A percentile compares a stretch with the other conserved stretches of the same genome.
Conservation (phyloP, 148 eudicot species). For the Rhododendron kiyosumense region DNA sequence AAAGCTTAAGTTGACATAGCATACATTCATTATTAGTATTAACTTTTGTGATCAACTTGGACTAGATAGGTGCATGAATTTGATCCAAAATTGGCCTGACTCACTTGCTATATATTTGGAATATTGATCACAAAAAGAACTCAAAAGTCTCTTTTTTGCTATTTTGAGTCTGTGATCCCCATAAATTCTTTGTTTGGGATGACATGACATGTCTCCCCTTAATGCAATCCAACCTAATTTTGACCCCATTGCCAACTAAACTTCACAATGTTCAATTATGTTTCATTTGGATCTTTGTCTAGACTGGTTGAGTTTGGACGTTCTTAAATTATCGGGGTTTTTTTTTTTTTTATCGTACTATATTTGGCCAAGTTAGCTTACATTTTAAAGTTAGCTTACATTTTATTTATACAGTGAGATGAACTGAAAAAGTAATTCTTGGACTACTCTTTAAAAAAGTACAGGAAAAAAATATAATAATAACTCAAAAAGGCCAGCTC, state of each 20-base stretch:
- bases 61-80: background rate
- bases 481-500: background rate
- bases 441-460: background rate
- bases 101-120: background rate
- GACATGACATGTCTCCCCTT: background rate
- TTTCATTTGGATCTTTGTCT: background rate
- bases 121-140: background rate
- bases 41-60: background rate
- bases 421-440: background rate
- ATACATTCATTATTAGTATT: background rate
- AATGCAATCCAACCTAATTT: background rate
- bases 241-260: conserved; percentile 1
- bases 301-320: background rate
- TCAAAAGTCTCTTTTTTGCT: background rate
- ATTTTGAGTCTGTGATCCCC: background rate
- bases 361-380: background rate
- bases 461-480: too few relatives aligned
- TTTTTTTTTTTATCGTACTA: background rate
- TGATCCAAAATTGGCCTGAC: background rate
- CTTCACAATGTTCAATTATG: background rate
- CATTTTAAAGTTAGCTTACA: background rate
- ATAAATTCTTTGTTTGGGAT: background rate
- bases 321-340: background rate
- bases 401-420: background rate
- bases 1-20: background rate